These are phyloP conservation scores for Moesziomyces sp. DNA, from an alignment of 1,284 basidiomycete genomes.

Conservation along the genomic window DNA sequence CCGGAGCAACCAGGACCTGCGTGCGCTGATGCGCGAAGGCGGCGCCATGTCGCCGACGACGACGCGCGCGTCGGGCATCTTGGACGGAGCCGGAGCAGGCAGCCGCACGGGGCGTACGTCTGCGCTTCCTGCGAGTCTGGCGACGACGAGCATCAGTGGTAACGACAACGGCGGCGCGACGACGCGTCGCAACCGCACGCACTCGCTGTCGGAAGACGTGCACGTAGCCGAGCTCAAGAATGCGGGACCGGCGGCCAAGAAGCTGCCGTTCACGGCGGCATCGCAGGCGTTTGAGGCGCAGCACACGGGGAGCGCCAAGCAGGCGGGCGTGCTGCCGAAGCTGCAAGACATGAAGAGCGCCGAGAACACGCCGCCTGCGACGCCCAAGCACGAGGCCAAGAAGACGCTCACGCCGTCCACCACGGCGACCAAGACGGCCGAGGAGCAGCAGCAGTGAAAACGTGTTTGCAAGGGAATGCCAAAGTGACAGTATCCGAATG, in stretches of 20 bases:
- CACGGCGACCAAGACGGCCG: background rate
- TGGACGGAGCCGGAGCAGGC: constrained; percentile 25
- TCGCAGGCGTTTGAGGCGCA: constrained; percentile 50
- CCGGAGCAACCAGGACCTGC: constrained; percentile 54
- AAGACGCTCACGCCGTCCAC: constrained; percentile 3
- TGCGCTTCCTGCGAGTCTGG: constrained; percentile 27
- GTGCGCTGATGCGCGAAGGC: constrained; percentile 52
- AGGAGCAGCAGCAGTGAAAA: background rate
- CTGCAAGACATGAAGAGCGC: constrained; percentile 53
- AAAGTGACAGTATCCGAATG: background rate
- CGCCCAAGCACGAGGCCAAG: constrained; percentile 27
- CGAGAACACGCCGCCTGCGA: constrained; percentile 47
- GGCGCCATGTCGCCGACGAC: constrained; percentile 52
- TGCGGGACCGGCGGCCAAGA: constrained; percentile 40
- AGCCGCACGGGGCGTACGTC: constrained; percentile 22
- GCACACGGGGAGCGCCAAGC: constrained; percentile 27
- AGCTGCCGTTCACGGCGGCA: constrained; percentile 46
- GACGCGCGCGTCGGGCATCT: constrained; percentile 15
- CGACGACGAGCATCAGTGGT: constrained; percentile 24
- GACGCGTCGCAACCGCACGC: constrained; percentile 39
- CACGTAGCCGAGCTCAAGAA: constrained; percentile 45
- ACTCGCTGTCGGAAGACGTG: constrained; percentile 51
- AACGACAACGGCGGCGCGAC: constrained; percentile 20
- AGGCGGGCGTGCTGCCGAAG: constrained; percentile 29
- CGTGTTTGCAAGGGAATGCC: no score